Base-by-base conservation (phyloP, 768 basidiomycete genomes). In the Filobasidium wieringae region DNA sequence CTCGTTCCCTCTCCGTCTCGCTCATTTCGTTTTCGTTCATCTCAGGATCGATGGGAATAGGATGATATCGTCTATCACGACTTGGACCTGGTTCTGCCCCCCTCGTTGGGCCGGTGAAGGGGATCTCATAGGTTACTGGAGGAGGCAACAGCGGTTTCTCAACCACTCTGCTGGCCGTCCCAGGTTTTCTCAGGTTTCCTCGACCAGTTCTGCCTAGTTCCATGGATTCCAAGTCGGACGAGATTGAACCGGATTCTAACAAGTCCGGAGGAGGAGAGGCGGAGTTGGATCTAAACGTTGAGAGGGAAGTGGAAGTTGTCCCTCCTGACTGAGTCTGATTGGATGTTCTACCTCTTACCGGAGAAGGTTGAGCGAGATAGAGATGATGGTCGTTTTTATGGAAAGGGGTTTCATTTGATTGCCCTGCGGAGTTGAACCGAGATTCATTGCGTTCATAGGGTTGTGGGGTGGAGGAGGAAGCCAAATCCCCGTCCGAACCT, bases 211-310 rank as follows among this genome's bases (percentile, higher is more conserved):
- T 57, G 24, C 33, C 31, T 24, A 57, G 11, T 15, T 37, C 56
- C 24, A 57, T n/a, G 14, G 56, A 57, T 24, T 47, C 43, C 19
- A 36, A 39, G 7, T 24, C 49, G 17, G 56, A 57, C 15, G 55
- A 40, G 40, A 37, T 55, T 14, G 59, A 51, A 7, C 45, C 33
- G 26, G 59, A 60, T 47, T 45, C 30, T 33, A 60, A 34, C 5
- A 54, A 39, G 45, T 60, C 59, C n/a, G 59, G 53, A 22, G 59
- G 59, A 9, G 59, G 59, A 54, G 53, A 55, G 1, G 53, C 53
- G n/a, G 53, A 54, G 41, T 54, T 50, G 7, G 53, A 27, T 14
- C 53, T 26, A 5, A 43, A 53, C 2, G 43, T 55, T 12, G 54
- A 55, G 11, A 39, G 22, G 14, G 54, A 55, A 17, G 39, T 45